Evolutionary conservation across 2,329 filamentous ascomycete species (phyloP).

Genomic region (Penicillium sclerotigenum): DNA sequence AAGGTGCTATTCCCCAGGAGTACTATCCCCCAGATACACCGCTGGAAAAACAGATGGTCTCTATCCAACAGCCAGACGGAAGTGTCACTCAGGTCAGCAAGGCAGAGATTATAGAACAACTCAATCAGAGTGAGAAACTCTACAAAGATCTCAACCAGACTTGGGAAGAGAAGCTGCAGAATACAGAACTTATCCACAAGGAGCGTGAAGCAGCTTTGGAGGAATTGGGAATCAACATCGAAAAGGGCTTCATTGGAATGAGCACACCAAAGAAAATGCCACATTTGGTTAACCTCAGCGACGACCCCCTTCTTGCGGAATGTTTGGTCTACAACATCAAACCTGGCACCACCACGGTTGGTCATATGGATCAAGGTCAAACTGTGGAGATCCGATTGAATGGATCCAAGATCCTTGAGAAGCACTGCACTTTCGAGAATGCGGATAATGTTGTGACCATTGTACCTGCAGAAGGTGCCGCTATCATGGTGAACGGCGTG

Average conservation of each 20-base stretch:
- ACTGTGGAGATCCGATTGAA: conserved; percentile 89
- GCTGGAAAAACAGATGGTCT: conserved; percentile 92
- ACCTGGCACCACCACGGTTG: conserved; percentile 87
- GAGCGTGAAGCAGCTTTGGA: conserved; percentile 92
- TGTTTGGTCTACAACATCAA: conserved; percentile 98
- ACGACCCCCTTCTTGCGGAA: conserved; percentile 87
- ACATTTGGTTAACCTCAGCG: conserved; percentile 96
- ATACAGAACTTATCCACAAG: conserved; percentile 96
- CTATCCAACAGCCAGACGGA: conserved; percentile 82
- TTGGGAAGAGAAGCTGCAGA: conserved; percentile 93
- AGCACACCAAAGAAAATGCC: conserved; percentile 99
- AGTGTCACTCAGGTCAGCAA: conserved; percentile 93
- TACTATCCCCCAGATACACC: conserved; percentile 91
- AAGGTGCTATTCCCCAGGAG: conserved; percentile 62
- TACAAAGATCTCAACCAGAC: conserved; percentile 96
- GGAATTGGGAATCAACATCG: conserved; percentile 96
- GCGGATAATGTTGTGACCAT: conserved; percentile 89
- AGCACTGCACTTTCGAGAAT: conserved; percentile 95
- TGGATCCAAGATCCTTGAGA: conserved; percentile 83
- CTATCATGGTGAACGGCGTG: conserved; percentile 96
- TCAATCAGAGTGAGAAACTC: conserved; percentile 94
- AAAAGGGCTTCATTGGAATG: conserved; percentile 93
- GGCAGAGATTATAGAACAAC: conserved; percentile 93
- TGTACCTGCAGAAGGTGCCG: conserved; percentile 83
- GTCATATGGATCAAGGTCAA: conserved; percentile 82